A percentile compares a stretch with the other conserved stretches of the same genome.
phyloP scores from a whole-genome alignment of 1,284 basidiomycete species.

The Meripilus lineatus region DNA sequence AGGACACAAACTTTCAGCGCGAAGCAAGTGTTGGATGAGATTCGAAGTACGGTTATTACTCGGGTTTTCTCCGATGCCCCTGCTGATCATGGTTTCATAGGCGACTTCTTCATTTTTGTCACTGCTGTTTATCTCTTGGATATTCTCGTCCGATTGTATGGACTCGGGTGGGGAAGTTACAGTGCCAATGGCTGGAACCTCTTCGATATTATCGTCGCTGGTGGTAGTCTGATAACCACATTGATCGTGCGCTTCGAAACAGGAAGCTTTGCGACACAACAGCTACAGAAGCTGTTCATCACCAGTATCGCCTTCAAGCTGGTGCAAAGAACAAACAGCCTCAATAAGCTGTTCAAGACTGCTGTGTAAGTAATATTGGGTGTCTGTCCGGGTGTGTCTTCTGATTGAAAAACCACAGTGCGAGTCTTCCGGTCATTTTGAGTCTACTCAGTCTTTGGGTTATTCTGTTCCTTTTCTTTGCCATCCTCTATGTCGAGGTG shows the following conservation, averaged over 20 bases:
- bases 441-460: constrained; percentile 90
- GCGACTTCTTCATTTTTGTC: constrained; percentile 74
- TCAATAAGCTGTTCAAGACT: constrained; percentile 97
- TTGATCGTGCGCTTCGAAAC: constrained; percentile 65
- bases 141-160: constrained; percentile 73
- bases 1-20: constrained; percentile 82
- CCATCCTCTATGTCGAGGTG: constrained; percentile 87
- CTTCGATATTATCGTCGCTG: constrained; percentile 84
- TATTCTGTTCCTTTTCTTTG: constrained; percentile 90
- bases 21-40: constrained; percentile 47
- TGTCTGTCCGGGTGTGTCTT: too few relatives aligned
- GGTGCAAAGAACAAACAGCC: constrained; percentile 82
- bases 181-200: constrained; percentile 88
- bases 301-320: constrained; percentile 94
- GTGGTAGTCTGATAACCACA: constrained; percentile 84
- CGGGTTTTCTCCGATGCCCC: not conserved
- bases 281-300: constrained; percentile 93
- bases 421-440: constrained; percentile 85
- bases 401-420: constrained; percentile 38
- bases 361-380: constrained; percentile 62
- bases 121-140: constrained; percentile 79
- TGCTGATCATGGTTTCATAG: constrained; percentile 33
- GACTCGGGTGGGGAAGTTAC: constrained; percentile 85
- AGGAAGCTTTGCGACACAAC: constrained; percentile 49
- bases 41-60: constrained; percentile 53